These are phyloP conservation scores for Bipolaris bicolor DNA, from an alignment of 2,329 filamentous ascomycete species.

Conservation along the genomic window DNA sequence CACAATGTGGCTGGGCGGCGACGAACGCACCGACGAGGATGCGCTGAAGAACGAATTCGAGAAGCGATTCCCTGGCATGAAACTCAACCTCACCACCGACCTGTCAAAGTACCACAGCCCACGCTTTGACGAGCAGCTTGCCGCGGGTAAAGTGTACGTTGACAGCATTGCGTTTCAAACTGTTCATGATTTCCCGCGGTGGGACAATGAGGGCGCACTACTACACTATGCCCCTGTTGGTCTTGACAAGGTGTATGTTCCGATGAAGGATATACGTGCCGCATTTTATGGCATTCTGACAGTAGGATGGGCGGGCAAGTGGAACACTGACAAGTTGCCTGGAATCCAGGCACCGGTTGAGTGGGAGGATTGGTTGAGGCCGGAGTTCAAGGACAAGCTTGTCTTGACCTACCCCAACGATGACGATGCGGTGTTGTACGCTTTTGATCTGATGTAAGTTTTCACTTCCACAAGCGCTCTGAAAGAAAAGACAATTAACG, in stretches of 20 bases:
- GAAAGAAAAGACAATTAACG: not conserved
- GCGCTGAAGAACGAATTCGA: conserved; percentile 55
- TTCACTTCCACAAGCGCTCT: not conserved
- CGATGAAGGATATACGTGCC: conserved; percentile 52
- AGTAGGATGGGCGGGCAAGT: conserved; percentile 46
- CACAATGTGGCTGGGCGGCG: conserved; percentile 57
- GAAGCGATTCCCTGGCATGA: conserved; percentile 56
- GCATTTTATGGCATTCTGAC: conserved; percentile 54
- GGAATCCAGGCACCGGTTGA: conserved; percentile 1
- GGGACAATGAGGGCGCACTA: conserved; percentile 56
- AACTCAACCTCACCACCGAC: conserved; percentile 61
- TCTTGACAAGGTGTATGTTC: conserved; percentile 53
- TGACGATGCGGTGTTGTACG: conserved; percentile 62
- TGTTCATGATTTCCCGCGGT: conserved; percentile 58
- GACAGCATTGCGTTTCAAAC: conserved; percentile 60
- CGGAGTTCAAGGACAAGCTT: conserved; percentile 6
- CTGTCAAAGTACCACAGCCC: conserved; percentile 62
- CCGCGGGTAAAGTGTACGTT: conserved; percentile 33
- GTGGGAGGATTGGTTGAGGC: conserved; percentile 3
- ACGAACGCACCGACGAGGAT: conserved; percentile 51
- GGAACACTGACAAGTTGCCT: conserved; percentile 41
- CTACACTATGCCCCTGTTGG: conserved; percentile 57
- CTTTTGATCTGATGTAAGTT: conserved; percentile 55
- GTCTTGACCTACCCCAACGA: conserved; percentile 63
- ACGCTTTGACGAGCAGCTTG: conserved; percentile 55